Base-by-base conservation (phyloP, 2,329 filamentous ascomycete species). In the Hysterium pulicare region DNA sequence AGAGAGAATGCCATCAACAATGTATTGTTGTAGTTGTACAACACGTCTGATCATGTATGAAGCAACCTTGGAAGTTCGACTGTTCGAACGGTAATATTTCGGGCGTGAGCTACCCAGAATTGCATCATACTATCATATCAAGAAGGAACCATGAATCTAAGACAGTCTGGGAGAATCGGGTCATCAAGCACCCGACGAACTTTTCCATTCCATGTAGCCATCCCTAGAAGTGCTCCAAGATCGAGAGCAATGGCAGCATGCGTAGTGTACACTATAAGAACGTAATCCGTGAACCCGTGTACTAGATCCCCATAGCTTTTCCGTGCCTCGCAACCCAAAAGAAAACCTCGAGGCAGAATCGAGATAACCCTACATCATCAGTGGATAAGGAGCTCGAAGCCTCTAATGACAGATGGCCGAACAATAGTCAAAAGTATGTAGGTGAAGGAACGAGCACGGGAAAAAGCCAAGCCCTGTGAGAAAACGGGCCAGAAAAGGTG, bases 401-500 rank as follows among this genome's bases (percentile, higher is more conserved):
- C 4, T 19, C 16, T 33, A 34, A 4, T 19, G 16, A 11, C 16
- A 34, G 5, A 19, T 19, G 11, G n/a, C 11, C 4, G 16, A 34
- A 17, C 4, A 19, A 34, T 19, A 10, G 10, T 19, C 16, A 17
- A 34, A 17, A 34, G 11, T 19, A 17, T 15, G 17, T 17, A 19
- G 13, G 5, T 17, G 16, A 34, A 34, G 32, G 16, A 34, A 19
- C 13, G 4, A 34, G n/a, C n/a, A 4, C 3, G 3, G 16, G 4
- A 17, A n/a, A 34, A 34, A 34, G 4, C 17, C 4, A 19, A 34
- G 32, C 32, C 32, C 15, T 34, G 13, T 34, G 21, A 34, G 32
- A 34, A 34, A 34, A n/a, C 32, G 21, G 32, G 32, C 32, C n/a
- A 34, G 21, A 34, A 34, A 15, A 34, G n/a, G n/a, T 34, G 21